Percentiles rank a stretch among this genome's conserved stretches.
These are phyloP conservation scores for Lipomyces lipofer DNA, from an alignment of 805 yeast genomes.

Conservation along the genomic window DNA sequence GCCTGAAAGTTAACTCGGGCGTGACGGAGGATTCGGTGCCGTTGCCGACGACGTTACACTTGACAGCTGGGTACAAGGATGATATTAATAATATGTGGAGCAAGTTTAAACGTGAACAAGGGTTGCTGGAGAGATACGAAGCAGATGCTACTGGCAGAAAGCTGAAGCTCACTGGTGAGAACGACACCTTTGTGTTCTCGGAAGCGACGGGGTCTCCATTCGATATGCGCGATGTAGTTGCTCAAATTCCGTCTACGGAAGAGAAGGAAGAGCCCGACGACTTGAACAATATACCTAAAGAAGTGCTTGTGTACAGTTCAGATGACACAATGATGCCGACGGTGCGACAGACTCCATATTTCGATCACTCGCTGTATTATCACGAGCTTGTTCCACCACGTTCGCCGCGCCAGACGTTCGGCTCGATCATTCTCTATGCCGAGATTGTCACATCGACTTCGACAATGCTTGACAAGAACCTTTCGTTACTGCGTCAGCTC, in stretches of 20 bases:
- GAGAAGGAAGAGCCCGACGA: constrained; percentile 47
- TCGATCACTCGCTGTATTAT: constrained; percentile 62
- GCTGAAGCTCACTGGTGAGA: constrained; percentile 48
- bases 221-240: constrained; percentile 7
- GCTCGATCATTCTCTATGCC: constrained; percentile 68
- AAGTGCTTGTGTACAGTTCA: constrained; percentile 57
- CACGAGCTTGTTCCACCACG: constrained; percentile 26
- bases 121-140: constrained; percentile 34
- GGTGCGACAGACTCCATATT: constrained; percentile 60
- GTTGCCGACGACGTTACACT: constrained; percentile 62
- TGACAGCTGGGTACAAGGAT: constrained; percentile 47
- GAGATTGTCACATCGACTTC: constrained; percentile 91
- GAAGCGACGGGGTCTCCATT: constrained; percentile 27
- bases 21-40: constrained; percentile 52
- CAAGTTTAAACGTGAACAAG: constrained; percentile 40
- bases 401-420: constrained; percentile 39
- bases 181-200: constrained; percentile 53
- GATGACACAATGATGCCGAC: constrained; percentile 37
- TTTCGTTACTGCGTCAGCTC: constrained; percentile 52
- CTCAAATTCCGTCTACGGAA: constrained; percentile 18
- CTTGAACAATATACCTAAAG: constrained; percentile 57
- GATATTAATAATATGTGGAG: constrained; percentile 41
- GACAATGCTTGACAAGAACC: constrained; percentile 73
- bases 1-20: constrained; percentile 64
- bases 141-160: constrained; percentile 37